Base-by-base conservation (phyloP, 257 asterid genomes). In the Solanum arcanum region DNA sequence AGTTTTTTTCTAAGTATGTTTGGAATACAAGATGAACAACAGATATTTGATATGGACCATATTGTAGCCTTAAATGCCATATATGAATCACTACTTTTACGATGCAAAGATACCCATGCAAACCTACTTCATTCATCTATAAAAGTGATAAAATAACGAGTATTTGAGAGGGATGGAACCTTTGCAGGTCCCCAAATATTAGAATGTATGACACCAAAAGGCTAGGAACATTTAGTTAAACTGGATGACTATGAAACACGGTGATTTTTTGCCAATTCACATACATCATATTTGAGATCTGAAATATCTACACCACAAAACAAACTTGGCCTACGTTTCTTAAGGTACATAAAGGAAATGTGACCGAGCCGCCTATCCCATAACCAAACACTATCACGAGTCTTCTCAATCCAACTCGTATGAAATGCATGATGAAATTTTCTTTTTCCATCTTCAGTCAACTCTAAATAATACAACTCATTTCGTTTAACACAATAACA, bases 401-500 rank as follows among this genome's bases (percentile, higher is more conserved):
- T 29, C 10, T 80, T 75, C 15, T 83, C 75, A 3, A 13, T 29
- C 10, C 60, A 20, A 27, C 41, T 60, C 0, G 46, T 47, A 33
- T 0, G 35, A 33, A 33, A 3, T 33, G 35, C 35, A 33, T 33
- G 35, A 9, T 82, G 72, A 73, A 12, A 37, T 44, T 64, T 66
- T 2, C n/a, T 2, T 20, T n/a, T 37, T 11, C 70, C 72, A 46
- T 37, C 23, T 18, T 39, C 4, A 12, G 21, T 73, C 27, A 81
- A 49, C 6, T 86, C 88, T n/a, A 86, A 52, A 46, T 59, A 83
- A 21, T 89, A 89, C 10, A 83, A 25, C 6, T 86, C 64, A 1
- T 68, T 62, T 13, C 25, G 3, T n/a, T 41, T 86, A 86, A 75
- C 75, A 86, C 88, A 86, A 89, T 77, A 86, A 74, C 89, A 86